These are phyloP conservation scores for Psilocybe cyanescens DNA, from an alignment of 768 basidiomycete genomes.

Conservation along the genomic window DNA sequence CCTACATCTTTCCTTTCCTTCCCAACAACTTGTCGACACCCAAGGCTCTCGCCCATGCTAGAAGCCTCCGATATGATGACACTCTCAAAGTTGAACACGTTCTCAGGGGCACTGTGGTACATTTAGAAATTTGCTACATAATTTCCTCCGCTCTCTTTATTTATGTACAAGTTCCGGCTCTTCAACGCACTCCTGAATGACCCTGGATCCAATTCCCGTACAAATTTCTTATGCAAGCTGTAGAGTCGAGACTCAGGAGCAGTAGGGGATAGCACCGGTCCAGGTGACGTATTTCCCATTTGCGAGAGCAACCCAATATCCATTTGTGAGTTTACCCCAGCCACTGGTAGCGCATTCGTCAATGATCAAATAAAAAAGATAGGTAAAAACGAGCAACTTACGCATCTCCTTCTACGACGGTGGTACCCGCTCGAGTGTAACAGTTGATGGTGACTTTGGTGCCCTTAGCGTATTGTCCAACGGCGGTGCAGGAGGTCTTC, in stretches of 20 bases:
- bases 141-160: too few species aligned
- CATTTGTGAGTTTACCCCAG: slow-evolving; percentile 14
- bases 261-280: slow-evolving; percentile 10
- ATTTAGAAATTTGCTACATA: too few species aligned
- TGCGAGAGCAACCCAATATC: slow-evolving; percentile 9
- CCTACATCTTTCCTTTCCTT: too few species aligned
- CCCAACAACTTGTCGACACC: too few species aligned
- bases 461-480: slow-evolving; percentile 9
- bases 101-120: too few species aligned
- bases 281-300: slow-evolving; percentile 12
- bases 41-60: too few species aligned
- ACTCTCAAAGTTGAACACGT: too few species aligned
- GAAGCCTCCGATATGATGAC: too few species aligned
- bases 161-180: too few species aligned
- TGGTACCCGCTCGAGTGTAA: slow-evolving; percentile 12
- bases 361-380: background rate
- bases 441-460: slow-evolving; percentile 10
- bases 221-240: too few species aligned
- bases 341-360: background rate
- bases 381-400: background rate
- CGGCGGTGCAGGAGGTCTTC: slow-evolving; percentile 6
- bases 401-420: slow-evolving; percentile 11
- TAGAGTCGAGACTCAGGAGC: background rate
- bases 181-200: too few species aligned
- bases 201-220: too few species aligned